Evolutionary conservation across 1,284 basidiomycete species (phyloP).

Genomic region (Cutaneotrichosporon sp.): DNA sequence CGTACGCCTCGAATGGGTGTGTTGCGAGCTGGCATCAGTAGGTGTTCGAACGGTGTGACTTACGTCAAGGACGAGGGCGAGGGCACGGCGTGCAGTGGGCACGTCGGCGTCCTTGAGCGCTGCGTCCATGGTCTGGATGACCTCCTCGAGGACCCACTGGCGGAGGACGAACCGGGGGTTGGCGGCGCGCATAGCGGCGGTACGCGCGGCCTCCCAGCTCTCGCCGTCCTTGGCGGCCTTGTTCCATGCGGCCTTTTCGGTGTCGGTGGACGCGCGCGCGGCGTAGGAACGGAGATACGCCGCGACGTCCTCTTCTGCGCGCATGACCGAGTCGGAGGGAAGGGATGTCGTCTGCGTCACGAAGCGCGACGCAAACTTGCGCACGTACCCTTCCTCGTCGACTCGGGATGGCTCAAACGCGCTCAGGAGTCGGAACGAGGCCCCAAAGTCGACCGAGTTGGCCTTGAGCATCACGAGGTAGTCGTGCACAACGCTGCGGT

Average conservation of each 20-base stretch:
- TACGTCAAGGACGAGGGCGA: conserved; percentile 26
- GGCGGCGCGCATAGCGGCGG: conserved; percentile 44
- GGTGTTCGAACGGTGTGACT: conserved; percentile 7
- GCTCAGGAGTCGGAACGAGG: conserved; percentile 66
- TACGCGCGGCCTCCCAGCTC: conserved; percentile 36
- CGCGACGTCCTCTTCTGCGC: conserved; percentile 52
- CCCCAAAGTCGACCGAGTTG: conserved; percentile 74
- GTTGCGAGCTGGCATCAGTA: conserved; percentile 61
- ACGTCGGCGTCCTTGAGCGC: conserved; percentile 57
- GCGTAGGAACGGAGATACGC: conserved; percentile 67
- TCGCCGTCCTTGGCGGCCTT: conserved; percentile 10
- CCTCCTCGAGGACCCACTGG: conserved; percentile 89
- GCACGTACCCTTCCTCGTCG: conserved; percentile 37
- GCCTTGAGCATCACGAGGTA: conserved; percentile 64
- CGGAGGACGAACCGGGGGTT: conserved; percentile 86
- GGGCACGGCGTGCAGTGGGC: conserved; percentile 20
- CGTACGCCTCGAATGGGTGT: conserved; percentile 72
- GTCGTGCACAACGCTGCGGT: conserved; percentile 59
- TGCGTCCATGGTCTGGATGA: conserved; percentile 65
- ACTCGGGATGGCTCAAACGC: conserved; percentile 57
- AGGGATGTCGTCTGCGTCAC: conserved; percentile 51
- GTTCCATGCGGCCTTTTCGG: conserved; percentile 6
- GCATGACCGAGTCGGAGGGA: conserved; percentile 52
- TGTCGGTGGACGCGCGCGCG: conserved; percentile 53
- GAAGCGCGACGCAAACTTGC: conserved; percentile 54